Percentiles rank a stretch among this genome's conserved stretches.
Conservation (phyloP, 2,329 filamentous ascomycete species). For the Nemania diffusa region DNA sequence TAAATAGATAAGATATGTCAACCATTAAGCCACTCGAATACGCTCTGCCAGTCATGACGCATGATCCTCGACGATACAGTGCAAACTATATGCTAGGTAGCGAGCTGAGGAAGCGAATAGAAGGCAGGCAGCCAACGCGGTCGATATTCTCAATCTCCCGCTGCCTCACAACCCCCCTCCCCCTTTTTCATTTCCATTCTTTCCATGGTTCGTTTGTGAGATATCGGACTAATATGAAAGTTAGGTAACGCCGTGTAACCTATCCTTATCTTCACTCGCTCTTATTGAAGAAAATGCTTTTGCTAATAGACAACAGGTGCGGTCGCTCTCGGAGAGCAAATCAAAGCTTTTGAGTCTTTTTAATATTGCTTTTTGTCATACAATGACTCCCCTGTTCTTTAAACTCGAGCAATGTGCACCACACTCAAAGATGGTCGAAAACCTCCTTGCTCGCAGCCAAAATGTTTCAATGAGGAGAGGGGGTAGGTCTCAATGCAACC, state of each 20-base stretch:
- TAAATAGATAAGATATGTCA: conserved; percentile 25
- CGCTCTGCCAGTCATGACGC: conserved; percentile 22
- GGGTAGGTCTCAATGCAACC: conserved; percentile 16
- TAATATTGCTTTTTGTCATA: conserved; percentile 30
- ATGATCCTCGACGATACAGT: conserved; percentile 15
- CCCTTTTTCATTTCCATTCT: too few species aligned
- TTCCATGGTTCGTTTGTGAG: conserved; percentile 25
- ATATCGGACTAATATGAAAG: conserved; percentile 15
- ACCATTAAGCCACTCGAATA: conserved; percentile 17
- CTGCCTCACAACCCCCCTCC: conserved; percentile 1
- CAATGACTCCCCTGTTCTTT: conserved; percentile 9
- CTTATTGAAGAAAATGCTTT: neutral
- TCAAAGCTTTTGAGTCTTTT: conserved; percentile 10
- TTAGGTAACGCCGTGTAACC: conserved; percentile 26
- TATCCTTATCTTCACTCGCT: conserved; percentile 4
- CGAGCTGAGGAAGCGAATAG: conserved; percentile 3
- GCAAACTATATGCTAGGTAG: conserved; percentile 12
- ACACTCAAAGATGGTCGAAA: conserved; percentile 2
- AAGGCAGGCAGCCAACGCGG: neutral
- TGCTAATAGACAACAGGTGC: conserved; percentile 2
- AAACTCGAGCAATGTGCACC: conserved; percentile 2
- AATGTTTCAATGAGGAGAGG: conserved; percentile 6
- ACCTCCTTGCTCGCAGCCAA: neutral
- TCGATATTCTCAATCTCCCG: conserved; percentile 1
- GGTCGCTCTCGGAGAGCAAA: neutral